Evolutionary conservation across 177 flowering plant species (phyloP), one percentile per base, ranked within the genome.

Genomic region (Vitis hybrid): DNA sequence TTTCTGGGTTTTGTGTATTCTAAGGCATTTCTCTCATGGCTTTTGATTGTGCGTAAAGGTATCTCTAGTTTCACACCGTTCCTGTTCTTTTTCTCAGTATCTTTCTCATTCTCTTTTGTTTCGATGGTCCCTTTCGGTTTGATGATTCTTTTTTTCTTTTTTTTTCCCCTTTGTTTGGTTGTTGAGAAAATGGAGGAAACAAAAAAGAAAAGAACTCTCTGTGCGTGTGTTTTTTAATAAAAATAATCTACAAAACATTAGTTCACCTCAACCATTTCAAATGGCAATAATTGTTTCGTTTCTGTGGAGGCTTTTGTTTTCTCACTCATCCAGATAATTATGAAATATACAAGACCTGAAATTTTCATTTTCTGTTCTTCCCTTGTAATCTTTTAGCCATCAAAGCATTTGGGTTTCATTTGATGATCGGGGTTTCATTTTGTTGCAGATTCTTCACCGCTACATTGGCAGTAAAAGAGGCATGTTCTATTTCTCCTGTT

Each of bases 1-100:
- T 19, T 64, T 64, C 56, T 55, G 67, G 66, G 30, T 30, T 60
- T 61, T 70, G 40, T 32, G 40, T 48, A 7, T 35, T 54, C 12
- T 46, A 51, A 4, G 58, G 48, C 49, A 48, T 55, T 18, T 72
- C 35, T 59, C 7, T 52, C 6, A 18, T 66, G n/a, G 6, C 21
- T 66, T 71, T 64, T n/a, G 3, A 27, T 46, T 60, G 14, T 30
- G 17, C 64, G 11, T 54, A 35, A 62, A 70, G 66, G 24, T 62
- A 11, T 7, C 30, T 54, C 19, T 62, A 17, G 54, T 54, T 62
- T 35, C 11, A 8, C 17, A 12, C 9, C 48, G 40, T 55, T 32
- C 8, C n/a, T 21, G 46, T 40, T 56, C 40, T 30, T 56, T 67
- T 56, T 7, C 2, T 54, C 13, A 52, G 32, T 66, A 8, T 59